Percentiles rank a stretch among this genome's conserved stretches.
Conservation (phyloP, 2,329 filamentous ascomycete species). For the Fusarium lyarnte region DNA sequence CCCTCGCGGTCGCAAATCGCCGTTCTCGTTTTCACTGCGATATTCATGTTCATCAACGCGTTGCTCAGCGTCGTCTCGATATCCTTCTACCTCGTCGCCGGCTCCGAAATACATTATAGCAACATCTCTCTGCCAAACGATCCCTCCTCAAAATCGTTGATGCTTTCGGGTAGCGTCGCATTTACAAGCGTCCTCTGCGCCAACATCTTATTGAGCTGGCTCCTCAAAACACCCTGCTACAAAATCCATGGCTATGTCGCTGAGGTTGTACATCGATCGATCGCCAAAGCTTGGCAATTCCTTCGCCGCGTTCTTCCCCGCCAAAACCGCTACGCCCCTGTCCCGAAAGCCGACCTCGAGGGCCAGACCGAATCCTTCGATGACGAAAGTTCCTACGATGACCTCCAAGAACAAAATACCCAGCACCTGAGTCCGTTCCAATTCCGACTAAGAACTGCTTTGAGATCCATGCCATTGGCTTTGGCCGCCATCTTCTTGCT, state of each 20-base stretch:
- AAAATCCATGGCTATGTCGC: slow-evolving; percentile 28
- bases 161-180: slow-evolving; percentile 46
- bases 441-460: not conserved
- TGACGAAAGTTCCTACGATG: not conserved
- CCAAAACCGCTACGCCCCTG: slow-evolving; percentile 20
- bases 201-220: slow-evolving; percentile 33
- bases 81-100: slow-evolving; percentile 47
- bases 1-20: slow-evolving; percentile 9
- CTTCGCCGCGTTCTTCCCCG: not conserved
- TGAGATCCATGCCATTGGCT: not conserved
- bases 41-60: slow-evolving; percentile 28
- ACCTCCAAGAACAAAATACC: not conserved
- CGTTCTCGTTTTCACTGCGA: slow-evolving; percentile 7
- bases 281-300: slow-evolving; percentile 19
- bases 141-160: slow-evolving; percentile 43
- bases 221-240: slow-evolving; percentile 42
- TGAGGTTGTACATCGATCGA: slow-evolving; percentile 43
- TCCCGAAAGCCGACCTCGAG: slow-evolving; percentile 20
- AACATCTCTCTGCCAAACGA: slow-evolving; percentile 47
- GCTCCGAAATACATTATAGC: slow-evolving; percentile 49
- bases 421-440: not conserved
- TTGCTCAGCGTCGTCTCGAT: slow-evolving; percentile 26
- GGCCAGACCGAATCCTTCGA: not conserved
- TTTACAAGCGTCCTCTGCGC: slow-evolving; percentile 30
- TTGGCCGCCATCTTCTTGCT: slow-evolving; percentile 1